These are phyloP conservation scores for Auricularia cornea DNA, from an alignment of 768 basidiomycete genomes.

Conservation along the genomic window DNA sequence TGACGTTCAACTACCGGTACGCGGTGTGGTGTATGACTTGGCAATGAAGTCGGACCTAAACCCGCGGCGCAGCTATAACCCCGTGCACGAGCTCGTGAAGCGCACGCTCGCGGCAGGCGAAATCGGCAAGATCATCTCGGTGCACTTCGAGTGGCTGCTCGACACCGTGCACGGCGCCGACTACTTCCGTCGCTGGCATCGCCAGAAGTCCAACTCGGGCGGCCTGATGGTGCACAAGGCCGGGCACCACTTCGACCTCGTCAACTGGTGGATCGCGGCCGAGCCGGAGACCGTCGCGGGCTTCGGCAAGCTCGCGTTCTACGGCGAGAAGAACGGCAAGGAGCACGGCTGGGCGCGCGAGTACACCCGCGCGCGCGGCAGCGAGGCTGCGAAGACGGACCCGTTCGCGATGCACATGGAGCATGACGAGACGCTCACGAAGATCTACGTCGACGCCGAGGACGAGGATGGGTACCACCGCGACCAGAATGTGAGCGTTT, in stretches of 20 bases:
- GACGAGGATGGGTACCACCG: conserved; percentile 41
- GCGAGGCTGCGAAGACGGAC: conserved; percentile 34
- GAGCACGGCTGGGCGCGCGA: conserved; percentile 39
- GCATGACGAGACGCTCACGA: conserved; percentile 33
- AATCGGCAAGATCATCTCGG: conserved; percentile 41
- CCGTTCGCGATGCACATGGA: conserved; percentile 44
- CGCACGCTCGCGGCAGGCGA: conserved; percentile 36
- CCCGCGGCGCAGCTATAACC: conserved; percentile 31
- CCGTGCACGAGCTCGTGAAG: conserved; percentile 42
- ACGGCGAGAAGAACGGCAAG: conserved; percentile 37
- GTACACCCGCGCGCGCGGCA: conserved; percentile 37
- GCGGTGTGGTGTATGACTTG: no score
- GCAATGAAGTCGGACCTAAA: no score
- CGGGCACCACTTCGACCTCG: conserved; percentile 43
- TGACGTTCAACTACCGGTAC: conserved; percentile 36
- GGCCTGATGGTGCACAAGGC: conserved; percentile 40
- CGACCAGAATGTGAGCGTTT: conserved; percentile 36
- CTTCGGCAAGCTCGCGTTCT: conserved; percentile 40
- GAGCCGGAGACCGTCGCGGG: conserved; percentile 38
- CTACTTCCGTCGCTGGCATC: conserved; percentile 45
- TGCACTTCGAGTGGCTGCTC: conserved; percentile 47
- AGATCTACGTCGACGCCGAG: conserved; percentile 39
- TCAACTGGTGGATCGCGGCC: conserved; percentile 47
- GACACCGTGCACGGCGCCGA: conserved; percentile 47
- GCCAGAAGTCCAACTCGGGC: conserved; percentile 35